A percentile compares a stretch with the other conserved stretches of the same genome.
phyloP scores from a whole-genome alignment of 1,139 yeast genomes.

The Pneumocystis canis region DNA sequence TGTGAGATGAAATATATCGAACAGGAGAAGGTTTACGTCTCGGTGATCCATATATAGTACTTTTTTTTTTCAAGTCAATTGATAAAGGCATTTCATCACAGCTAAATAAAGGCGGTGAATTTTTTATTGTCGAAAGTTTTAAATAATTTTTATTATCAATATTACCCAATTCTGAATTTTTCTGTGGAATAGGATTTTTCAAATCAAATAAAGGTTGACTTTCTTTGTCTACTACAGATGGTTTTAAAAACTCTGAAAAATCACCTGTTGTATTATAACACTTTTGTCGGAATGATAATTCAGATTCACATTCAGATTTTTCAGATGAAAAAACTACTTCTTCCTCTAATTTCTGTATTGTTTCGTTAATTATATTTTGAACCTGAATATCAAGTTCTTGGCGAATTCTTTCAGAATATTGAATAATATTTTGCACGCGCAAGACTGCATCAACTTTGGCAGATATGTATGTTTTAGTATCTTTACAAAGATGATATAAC shows the following conservation, averaged over 20 bases:
- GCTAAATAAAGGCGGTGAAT: not conserved
- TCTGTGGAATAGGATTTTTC: not conserved
- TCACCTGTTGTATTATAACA: not conserved
- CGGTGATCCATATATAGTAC: not conserved
- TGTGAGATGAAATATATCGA: not conserved
- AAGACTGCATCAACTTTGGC: conserved; percentile 62
- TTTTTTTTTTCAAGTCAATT: not conserved
- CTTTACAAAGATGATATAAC: conserved; percentile 45
- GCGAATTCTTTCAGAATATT: conserved; percentile 67
- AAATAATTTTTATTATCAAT: not conserved
- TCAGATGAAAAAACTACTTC: conserved; percentile 1
- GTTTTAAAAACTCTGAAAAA: not conserved
- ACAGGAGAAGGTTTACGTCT: conserved; percentile 1
- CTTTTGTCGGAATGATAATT: not conserved
- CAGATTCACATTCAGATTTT: conserved; percentile 1
- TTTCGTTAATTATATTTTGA: conserved; percentile 46
- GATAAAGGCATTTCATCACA: not conserved
- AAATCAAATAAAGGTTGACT: not conserved
- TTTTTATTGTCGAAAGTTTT: not conserved
- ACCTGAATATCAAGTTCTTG: conserved; percentile 69
- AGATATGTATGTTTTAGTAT: conserved; percentile 47
- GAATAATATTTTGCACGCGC: conserved; percentile 60
- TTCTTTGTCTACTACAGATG: not conserved
- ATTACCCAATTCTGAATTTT: not conserved
- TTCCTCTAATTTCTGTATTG: conserved; percentile 27